Conservation (phyloP, 441 rosid species). For the Bocquillonia castaneifolia region DNA sequence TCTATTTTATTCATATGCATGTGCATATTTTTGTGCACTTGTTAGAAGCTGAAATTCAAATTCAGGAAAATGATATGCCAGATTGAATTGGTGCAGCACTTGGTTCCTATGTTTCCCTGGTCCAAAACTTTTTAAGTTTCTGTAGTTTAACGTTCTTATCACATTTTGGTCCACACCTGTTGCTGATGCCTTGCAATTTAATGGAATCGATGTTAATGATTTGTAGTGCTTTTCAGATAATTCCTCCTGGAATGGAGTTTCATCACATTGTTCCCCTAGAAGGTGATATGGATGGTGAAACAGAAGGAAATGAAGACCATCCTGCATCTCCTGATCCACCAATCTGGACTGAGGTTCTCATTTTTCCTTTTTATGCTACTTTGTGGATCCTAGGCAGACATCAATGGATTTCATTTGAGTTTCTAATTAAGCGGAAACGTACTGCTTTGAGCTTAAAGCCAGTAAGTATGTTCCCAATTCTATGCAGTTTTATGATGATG, state of each 20-base stretch:
- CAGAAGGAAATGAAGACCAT: conserved; percentile 53
- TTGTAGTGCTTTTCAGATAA: conserved; percentile 42
- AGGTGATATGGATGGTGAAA: conserved; percentile 70
- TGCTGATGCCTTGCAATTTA: not conserved
- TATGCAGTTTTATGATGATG: not conserved
- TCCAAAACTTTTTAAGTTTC: not conserved
- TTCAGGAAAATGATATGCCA: not conserved
- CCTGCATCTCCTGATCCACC: conserved; percentile 72
- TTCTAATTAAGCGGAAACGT: not conserved
- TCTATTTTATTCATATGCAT: not conserved
- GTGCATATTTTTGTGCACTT: not conserved
- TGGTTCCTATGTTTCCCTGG: not conserved
- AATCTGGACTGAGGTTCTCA: conserved; percentile 80
- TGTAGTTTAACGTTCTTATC: not conserved
- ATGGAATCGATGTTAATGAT: not conserved
- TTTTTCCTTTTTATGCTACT: not conserved
- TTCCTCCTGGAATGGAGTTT: conserved; percentile 99
- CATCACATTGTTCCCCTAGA: conserved; percentile 80
- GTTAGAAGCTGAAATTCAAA: not conserved
- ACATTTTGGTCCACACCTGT: not conserved
- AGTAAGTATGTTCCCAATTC: not conserved
- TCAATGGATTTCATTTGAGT: not conserved
- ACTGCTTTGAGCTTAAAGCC: conserved; percentile 4
- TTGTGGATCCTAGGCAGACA: not conserved
- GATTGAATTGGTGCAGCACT: not conserved